phyloP scores from a whole-genome alignment of 148 eudicot genomes.

The Chenopodium berlandieri region DNA sequence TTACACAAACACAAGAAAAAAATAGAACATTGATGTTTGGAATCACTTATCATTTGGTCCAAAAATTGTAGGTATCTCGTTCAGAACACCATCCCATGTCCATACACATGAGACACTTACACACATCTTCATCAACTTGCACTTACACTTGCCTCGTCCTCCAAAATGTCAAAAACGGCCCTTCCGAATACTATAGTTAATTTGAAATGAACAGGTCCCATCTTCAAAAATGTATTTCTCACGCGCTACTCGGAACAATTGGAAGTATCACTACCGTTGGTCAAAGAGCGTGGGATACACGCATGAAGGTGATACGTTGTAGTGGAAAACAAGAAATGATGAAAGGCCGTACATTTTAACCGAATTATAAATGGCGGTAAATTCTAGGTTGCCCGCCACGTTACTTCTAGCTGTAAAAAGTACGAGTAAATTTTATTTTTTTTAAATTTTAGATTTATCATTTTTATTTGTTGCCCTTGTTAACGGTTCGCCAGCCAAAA shows the following conservation, averaged over 20 bases:
- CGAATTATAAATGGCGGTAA: constrained; percentile 34
- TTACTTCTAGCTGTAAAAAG: constrained; percentile 41
- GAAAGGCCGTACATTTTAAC: constrained; percentile 24
- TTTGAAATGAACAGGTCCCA: background rate
- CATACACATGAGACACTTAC: constrained; percentile 5
- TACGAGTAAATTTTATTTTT: background rate
- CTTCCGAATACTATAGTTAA: background rate
- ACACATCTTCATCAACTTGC: constrained; percentile 1
- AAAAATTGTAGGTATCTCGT: constrained; percentile 30
- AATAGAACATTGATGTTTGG: constrained; percentile 19
- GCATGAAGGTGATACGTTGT: background rate
- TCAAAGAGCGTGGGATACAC: background rate
- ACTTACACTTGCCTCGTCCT: background rate
- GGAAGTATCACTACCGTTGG: background rate
- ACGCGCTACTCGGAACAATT: background rate
- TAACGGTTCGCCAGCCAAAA: constrained; percentile 4
- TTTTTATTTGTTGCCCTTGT: no score
- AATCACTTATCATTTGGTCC: constrained; percentile 32
- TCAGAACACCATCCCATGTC: constrained; percentile 20
- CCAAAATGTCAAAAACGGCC: background rate
- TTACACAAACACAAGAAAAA: background rate
- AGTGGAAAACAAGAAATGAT: constrained; percentile 25
- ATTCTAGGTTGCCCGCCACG: constrained; percentile 44
- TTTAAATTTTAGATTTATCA: no score
- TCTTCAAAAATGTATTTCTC: background rate